These are phyloP conservation scores for Pleurotus sapidus DNA, from an alignment of 768 basidiomycete species.

Conservation along the genomic window DNA sequence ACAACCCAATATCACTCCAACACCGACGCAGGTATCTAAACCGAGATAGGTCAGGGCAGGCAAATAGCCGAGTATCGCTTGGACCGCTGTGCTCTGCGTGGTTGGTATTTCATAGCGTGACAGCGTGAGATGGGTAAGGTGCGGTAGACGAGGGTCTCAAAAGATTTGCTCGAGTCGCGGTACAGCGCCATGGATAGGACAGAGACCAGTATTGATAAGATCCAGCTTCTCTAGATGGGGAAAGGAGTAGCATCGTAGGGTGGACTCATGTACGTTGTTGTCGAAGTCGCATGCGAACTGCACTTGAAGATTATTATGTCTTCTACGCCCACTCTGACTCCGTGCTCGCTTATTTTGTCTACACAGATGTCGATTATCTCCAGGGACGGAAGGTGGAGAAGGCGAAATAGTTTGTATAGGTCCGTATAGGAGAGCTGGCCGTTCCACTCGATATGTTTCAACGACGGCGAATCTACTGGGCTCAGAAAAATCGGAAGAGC, in stretches of 20 bases:
- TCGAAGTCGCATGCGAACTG: neutral
- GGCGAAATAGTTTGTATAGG: conserved; percentile 24
- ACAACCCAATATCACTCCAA: conserved; percentile 34
- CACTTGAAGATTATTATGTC: neutral
- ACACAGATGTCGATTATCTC: conserved; percentile 11
- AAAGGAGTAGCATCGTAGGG: neutral
- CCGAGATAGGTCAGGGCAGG: conserved; percentile 45
- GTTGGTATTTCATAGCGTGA: conserved; percentile 40
- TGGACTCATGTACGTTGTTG: neutral
- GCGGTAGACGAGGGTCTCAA: conserved; percentile 51
- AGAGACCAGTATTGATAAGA: neutral
- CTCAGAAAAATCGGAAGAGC: neutral
- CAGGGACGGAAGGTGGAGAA: neutral
- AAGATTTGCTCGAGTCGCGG: conserved; percentile 52
- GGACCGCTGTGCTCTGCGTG: conserved; percentile 18
- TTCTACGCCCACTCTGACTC: neutral
- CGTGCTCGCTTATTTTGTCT: conserved; percentile 4
- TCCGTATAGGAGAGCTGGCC: conserved; percentile 37
- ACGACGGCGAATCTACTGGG: conserved; percentile 7
- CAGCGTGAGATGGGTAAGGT: conserved; percentile 48
- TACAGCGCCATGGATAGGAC: neutral
- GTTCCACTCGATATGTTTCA: conserved; percentile 47
- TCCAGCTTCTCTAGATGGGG: neutral
- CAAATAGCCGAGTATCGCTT: conserved; percentile 49
- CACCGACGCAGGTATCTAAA: conserved; percentile 43